Percentiles rank a stretch among this genome's conserved stretches.
Conservation (phyloP, 352 stramenopile genomes). For the Globisporangium spiculum region DNA sequence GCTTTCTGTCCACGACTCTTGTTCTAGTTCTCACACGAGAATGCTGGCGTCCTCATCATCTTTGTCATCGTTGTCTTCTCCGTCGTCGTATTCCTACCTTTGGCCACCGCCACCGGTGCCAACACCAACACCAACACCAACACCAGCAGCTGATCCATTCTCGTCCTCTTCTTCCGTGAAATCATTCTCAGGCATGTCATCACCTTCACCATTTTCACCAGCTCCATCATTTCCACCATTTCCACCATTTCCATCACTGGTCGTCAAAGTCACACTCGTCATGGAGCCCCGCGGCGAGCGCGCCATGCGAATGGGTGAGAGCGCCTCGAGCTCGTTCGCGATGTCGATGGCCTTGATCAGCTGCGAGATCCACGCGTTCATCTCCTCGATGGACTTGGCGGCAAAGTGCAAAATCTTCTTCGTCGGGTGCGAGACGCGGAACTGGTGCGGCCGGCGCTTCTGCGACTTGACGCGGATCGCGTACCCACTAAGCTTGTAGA, state of each 20-base stretch:
- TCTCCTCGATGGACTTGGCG: conserved; percentile 53
- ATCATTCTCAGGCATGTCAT: conserved; percentile 11
- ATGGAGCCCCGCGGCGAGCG: conserved; percentile 3
- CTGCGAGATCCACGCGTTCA: conserved; percentile 64
- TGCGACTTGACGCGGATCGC: conserved; percentile 61
- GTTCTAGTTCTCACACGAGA: neutral
- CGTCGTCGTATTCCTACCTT: neutral
- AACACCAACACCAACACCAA: too few species aligned
- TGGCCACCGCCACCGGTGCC: too few species aligned
- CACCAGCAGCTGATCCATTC: neutral
- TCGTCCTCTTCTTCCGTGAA: conserved; percentile 10
- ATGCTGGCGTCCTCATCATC: neutral
- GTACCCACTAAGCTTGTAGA: conserved; percentile 74
- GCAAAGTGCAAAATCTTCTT: conserved; percentile 66
- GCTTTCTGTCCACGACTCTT: neutral
- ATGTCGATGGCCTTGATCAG: conserved; percentile 63
- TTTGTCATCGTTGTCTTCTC: neutral
- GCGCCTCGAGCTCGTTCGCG: conserved; percentile 45
- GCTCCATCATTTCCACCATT: neutral
- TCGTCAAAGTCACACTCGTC: neutral
- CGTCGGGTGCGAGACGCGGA: conserved; percentile 46
- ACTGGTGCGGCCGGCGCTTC: conserved; percentile 64
- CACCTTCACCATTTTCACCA: neutral
- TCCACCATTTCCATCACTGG: neutral
- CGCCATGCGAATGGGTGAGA: conserved; percentile 12